Conservation (phyloP, 345 rosid genomes). For the Acer saccharum region DNA sequence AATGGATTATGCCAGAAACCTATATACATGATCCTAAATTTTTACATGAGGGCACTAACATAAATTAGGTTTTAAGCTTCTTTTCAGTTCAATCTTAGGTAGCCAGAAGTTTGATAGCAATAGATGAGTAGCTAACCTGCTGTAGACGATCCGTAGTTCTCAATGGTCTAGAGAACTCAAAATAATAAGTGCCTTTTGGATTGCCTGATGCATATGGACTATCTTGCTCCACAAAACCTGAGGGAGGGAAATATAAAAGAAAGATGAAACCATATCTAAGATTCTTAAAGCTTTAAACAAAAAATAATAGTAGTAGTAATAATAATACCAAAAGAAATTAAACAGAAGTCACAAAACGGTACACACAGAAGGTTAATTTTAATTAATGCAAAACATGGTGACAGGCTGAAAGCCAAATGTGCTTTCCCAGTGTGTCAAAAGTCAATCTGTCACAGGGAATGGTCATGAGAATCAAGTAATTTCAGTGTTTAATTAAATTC, state of each 20-base stretch:
- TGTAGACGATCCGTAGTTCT: constrained; percentile 90
- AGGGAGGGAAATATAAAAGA: not conserved
- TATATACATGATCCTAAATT: not conserved
- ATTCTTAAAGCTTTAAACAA: not conserved
- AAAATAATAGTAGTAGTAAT: not conserved
- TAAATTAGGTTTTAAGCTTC: not conserved
- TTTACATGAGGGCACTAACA: not conserved
- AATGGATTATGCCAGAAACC: not conserved
- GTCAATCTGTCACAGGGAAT: not conserved
- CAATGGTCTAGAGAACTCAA: constrained; percentile 91
- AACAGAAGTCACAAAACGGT: not conserved
- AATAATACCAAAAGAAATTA: not conserved
- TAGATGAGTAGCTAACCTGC: constrained; percentile 59
- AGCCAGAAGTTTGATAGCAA: constrained; percentile 19
- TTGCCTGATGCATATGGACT: constrained; percentile 76
- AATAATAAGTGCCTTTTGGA: constrained; percentile 75
- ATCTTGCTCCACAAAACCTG: constrained; percentile 87
- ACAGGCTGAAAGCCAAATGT: constrained; percentile 6
- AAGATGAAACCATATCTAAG: constrained; percentile 1
- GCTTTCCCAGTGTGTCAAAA: not conserved
- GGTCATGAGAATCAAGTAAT: constrained; percentile 1
- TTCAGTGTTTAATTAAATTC: not conserved
- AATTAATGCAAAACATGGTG: not conserved
- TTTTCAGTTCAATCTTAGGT: not conserved
- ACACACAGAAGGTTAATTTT: not conserved